Percentiles rank a stretch among this genome's conserved stretches.
Conservation (phyloP, 2,329 filamentous ascomycete species). For the Claviceps sp. region DNA sequence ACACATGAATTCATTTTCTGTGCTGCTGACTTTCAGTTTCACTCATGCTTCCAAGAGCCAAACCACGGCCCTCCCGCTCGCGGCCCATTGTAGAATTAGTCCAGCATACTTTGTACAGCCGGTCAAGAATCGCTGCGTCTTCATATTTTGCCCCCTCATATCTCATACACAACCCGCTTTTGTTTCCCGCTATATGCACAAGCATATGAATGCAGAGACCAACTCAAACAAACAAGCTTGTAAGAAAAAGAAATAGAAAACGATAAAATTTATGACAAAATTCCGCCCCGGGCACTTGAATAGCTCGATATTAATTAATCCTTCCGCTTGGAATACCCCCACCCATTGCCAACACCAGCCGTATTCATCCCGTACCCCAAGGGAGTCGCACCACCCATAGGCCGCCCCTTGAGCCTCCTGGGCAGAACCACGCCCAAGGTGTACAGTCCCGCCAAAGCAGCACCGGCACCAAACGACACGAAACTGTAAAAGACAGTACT, state of each 20-base stretch:
- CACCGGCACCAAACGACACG: constrained; percentile 44
- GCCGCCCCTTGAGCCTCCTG: constrained; percentile 33
- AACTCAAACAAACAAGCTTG: neutral
- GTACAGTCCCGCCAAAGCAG: constrained; percentile 40
- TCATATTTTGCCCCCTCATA: neutral
- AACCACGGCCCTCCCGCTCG: no score
- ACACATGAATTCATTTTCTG: no score
- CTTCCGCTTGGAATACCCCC: constrained; percentile 42
- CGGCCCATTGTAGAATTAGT: no score
- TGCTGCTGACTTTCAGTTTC: no score
- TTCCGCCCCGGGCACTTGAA: no score
- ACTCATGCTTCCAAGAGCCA: no score
- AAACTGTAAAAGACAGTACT: constrained; percentile 51
- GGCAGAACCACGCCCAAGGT: constrained; percentile 49
- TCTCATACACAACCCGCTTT: neutral
- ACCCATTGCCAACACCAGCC: constrained; percentile 39
- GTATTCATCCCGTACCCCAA: constrained; percentile 38
- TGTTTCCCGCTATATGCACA: neutral
- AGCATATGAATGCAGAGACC: neutral
- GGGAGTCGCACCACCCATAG: constrained; percentile 43
- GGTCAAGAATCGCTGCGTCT: neutral
- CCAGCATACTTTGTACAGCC: no score
- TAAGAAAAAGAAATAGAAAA: neutral
- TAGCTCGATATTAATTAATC: constrained; percentile 3
- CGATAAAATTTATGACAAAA: neutral